phyloP scores from a whole-genome alignment of 1,284 basidiomycete genomes.

The Cutaneotrichosporon curvatum region DNA sequence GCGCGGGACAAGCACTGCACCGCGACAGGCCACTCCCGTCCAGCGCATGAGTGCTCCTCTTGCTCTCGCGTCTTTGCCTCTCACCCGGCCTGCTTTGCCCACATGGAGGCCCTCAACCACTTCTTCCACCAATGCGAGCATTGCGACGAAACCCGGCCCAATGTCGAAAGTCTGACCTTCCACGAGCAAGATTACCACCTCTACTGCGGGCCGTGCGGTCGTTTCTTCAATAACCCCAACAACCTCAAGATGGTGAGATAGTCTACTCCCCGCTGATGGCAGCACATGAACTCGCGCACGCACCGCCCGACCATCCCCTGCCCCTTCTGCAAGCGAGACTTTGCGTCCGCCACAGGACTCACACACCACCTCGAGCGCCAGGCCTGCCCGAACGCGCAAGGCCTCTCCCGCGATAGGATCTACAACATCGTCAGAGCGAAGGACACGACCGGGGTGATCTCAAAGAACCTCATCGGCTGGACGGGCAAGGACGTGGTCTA shows the following conservation, averaged over 20 bases:
- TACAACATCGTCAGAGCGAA: slow-evolving; percentile 2
- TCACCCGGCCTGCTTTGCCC: no score
- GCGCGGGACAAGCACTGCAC: slow-evolving; percentile 8
- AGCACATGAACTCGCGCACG: slow-evolving; percentile 4
- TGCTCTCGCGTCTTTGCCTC: no score
- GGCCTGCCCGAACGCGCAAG: slow-evolving; percentile 1
- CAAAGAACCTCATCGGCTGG: slow-evolving; percentile 1
- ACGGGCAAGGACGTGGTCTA: not conserved
- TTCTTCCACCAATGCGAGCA: no score
- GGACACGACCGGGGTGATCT: slow-evolving; percentile 5
- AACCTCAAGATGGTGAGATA: slow-evolving; percentile 1
- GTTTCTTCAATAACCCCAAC: not conserved
- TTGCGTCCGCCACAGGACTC: slow-evolving; percentile 4
- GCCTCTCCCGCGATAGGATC: slow-evolving; percentile 2
- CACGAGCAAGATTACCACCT: no score
- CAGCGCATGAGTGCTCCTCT: no score
- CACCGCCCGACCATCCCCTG: slow-evolving; percentile 3
- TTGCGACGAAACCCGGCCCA: no score
- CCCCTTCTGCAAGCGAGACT: slow-evolving; percentile 1
- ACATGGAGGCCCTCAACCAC: no score
- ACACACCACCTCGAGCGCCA: slow-evolving; percentile 9
- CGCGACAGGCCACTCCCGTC: slow-evolving; percentile 1
- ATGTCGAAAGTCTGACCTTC: no score
- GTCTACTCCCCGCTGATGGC: not conserved
- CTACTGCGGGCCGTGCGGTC: slow-evolving; percentile 5